These are phyloP conservation scores for Lanzia echinophila DNA, from an alignment of 2,329 filamentous ascomycete genomes.

Conservation along the genomic window DNA sequence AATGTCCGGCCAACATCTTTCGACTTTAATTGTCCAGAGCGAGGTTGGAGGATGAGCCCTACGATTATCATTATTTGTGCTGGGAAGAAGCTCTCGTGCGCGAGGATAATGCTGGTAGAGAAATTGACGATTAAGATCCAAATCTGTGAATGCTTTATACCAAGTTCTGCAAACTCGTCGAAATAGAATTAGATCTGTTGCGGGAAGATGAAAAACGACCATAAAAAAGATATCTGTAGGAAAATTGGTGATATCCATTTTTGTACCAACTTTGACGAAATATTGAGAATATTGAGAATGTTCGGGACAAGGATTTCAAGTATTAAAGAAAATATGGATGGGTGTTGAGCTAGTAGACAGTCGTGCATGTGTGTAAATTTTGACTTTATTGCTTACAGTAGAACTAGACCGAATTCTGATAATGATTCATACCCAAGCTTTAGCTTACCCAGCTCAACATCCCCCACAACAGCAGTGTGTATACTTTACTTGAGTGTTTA, in stretches of 20 bases:
- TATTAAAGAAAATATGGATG: too few relatives aligned
- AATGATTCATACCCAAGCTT: too few relatives aligned
- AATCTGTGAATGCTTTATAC: constrained; percentile 43
- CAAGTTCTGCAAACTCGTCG: constrained; percentile 46
- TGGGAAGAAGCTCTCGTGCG: constrained; percentile 37
- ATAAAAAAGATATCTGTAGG: constrained; percentile 54
- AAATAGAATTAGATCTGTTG: constrained; percentile 44
- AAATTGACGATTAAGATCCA: constrained; percentile 40
- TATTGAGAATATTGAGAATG: not conserved
- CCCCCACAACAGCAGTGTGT: too few relatives aligned
- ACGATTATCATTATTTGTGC: constrained; percentile 29
- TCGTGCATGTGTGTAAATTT: not conserved
- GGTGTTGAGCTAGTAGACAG: too few relatives aligned
- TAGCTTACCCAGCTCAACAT: too few relatives aligned
- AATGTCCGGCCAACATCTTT: constrained; percentile 34
- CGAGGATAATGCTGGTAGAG: constrained; percentile 46
- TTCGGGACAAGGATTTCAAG: not conserved
- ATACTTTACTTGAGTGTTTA: too few relatives aligned
- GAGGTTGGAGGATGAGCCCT: too few relatives aligned
- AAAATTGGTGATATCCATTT: constrained; percentile 38
- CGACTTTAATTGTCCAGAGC: constrained; percentile 10
- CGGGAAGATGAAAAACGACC: constrained; percentile 42
- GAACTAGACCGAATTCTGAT: too few relatives aligned
- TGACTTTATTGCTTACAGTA: too few relatives aligned
- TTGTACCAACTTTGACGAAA: not conserved